These are phyloP conservation scores for Saturnispora mendoncae DNA, from an alignment of 805 yeast species.

Conservation along the genomic window DNA sequence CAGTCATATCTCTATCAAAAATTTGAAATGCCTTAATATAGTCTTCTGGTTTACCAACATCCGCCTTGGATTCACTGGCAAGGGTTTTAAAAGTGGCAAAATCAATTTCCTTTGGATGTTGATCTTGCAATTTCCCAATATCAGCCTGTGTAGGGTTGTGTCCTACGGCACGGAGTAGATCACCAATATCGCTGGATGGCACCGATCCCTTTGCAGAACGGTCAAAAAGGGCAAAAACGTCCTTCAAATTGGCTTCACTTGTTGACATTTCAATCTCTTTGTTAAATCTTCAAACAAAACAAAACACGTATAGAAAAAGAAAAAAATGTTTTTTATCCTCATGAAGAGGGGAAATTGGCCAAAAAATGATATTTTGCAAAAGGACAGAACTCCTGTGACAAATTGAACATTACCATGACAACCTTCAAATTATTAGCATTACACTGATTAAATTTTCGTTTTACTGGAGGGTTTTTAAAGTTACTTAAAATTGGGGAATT, in stretches of 20 bases:
- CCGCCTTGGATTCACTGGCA: constrained; percentile 77
- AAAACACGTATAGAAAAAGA: constrained; percentile 21
- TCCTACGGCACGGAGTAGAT: constrained; percentile 91
- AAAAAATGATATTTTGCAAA: no score
- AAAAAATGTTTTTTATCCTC: no score
- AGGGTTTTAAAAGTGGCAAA: constrained; percentile 70
- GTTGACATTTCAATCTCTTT: constrained; percentile 10
- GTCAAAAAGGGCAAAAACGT: constrained; percentile 94
- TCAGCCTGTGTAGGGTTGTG: constrained; percentile 96
- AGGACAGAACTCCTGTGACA: no score
- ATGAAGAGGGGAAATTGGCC: no score
- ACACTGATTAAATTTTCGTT: no score
- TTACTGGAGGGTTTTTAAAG: no score
- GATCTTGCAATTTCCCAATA: constrained; percentile 49
- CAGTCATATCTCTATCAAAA: constrained; percentile 91
- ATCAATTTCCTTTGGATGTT: constrained; percentile 39
- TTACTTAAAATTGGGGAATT: no score
- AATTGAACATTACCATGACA: no score
- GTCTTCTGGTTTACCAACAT: constrained; percentile 84
- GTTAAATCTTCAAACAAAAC: background rate
- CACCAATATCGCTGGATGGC: constrained; percentile 78
- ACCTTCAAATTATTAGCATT: no score
- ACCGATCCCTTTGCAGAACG: constrained; percentile 93
- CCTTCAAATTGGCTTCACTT: constrained; percentile 49
- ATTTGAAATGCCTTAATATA: constrained; percentile 95